Evolutionary conservation across 192 early-diverging fungal genomes (phyloP).

Genomic region (Diversispora epigaea): DNA sequence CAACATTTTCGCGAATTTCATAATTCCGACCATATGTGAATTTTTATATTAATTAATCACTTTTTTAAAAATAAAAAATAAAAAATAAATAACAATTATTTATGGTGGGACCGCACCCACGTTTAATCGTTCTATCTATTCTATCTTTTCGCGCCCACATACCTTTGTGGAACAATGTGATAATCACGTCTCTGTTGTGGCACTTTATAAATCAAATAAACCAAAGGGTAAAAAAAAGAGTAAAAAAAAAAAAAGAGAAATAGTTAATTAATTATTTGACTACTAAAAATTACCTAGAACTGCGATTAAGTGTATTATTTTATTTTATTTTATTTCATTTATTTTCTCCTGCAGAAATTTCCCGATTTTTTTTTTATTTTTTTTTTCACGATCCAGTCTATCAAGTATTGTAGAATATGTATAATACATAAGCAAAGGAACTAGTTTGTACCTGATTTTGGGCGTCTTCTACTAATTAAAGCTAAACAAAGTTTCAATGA

Average conservation of each 20-base stretch:
- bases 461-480: background rate
- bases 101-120: background rate
- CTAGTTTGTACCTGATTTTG: background rate
- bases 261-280: too few species aligned
- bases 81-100: background rate
- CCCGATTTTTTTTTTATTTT: background rate
- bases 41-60: too few species aligned
- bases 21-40: too few species aligned
- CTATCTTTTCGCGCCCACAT: background rate
- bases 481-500: background rate
- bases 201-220: too few species aligned
- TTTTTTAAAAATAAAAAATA: background rate
- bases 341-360: background rate
- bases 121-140: background rate
- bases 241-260: too few species aligned
- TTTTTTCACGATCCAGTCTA: background rate
- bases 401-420: background rate
- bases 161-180: background rate
- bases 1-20: too few species aligned
- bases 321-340: background rate
- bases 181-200: too few species aligned
- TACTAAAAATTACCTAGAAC: too few species aligned
- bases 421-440: background rate
- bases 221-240: too few species aligned
- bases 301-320: too few species aligned